These are phyloP conservation scores for Colletotrichum sojae DNA, from an alignment of 2,329 filamentous ascomycete species.

Conservation along the genomic window DNA sequence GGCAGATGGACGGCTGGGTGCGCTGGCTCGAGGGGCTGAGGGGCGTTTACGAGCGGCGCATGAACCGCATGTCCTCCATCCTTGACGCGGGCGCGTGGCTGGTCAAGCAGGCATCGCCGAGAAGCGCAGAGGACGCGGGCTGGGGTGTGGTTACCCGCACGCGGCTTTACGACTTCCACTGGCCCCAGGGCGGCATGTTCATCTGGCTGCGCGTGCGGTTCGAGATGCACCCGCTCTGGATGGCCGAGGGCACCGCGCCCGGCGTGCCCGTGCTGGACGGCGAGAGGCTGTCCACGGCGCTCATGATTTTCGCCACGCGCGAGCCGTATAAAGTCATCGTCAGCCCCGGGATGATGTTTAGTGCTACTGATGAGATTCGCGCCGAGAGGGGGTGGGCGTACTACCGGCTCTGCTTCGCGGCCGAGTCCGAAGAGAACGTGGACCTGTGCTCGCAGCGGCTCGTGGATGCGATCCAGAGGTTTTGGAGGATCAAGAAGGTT, in stretches of 20 bases:
- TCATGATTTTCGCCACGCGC: constrained; percentile 80
- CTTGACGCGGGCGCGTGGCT: constrained; percentile 78
- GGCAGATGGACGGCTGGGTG: constrained; percentile 89
- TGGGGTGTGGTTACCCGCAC: constrained; percentile 85
- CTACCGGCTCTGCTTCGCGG: constrained; percentile 87
- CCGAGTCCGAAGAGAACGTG: constrained; percentile 80
- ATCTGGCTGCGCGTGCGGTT: constrained; percentile 84
- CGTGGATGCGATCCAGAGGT: constrained; percentile 77
- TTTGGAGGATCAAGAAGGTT: constrained; percentile 82
- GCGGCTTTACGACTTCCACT: constrained; percentile 80
- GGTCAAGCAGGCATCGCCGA: constrained; percentile 72
- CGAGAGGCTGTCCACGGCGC: constrained; percentile 70
- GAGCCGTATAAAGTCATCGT: constrained; percentile 80
- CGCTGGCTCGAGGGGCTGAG: constrained; percentile 90
- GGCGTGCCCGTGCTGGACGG: constrained; percentile 63
- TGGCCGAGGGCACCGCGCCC: constrained; percentile 47
- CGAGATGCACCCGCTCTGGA: constrained; percentile 79
- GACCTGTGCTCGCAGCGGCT: constrained; percentile 74
- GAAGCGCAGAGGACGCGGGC: constrained; percentile 64
- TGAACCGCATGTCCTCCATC: constrained; percentile 82
- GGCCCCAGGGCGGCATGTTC: constrained; percentile 93
- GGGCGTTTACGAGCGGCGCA: constrained; percentile 86
- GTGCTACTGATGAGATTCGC: constrained; percentile 72
- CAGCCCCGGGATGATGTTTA: constrained; percentile 81
- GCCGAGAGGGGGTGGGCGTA: constrained; percentile 77